Evolutionary conservation across 495 filamentous ascomycete species (phyloP).

Genomic region (Penicillium silybi): DNA sequence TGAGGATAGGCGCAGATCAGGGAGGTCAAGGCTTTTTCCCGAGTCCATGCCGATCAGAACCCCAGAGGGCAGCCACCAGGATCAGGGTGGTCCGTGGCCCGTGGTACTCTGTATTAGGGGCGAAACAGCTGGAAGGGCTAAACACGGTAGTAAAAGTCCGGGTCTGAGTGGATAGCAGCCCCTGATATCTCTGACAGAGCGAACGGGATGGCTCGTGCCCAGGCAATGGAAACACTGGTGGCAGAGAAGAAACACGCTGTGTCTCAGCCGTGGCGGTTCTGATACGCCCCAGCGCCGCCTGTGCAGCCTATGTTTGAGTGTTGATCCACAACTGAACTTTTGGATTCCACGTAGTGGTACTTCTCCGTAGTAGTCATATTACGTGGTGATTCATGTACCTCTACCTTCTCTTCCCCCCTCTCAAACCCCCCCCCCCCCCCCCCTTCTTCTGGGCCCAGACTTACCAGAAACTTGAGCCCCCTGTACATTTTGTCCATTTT

Average conservation of each 20-base stretch:
- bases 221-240: neutral
- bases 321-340: slow-evolving; percentile 8
- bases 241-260: slow-evolving; percentile 31
- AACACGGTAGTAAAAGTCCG: neutral
- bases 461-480: neutral
- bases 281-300: slow-evolving; percentile 12
- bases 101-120: neutral
- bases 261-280: slow-evolving; percentile 34
- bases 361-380: neutral
- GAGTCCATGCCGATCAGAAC: neutral
- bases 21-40: neutral
- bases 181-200: neutral
- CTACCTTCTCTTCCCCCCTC: slow-evolving; percentile 11
- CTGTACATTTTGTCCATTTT: neutral
- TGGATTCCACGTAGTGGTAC: slow-evolving; percentile 12
- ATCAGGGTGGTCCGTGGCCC: neutral
- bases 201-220: neutral
- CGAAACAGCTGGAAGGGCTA: neutral
- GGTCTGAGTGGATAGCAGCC: neutral
- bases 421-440: slow-evolving; percentile 5
- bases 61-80: neutral
- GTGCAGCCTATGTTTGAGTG: slow-evolving; percentile 10
- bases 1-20: neutral
- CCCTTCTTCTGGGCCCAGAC: slow-evolving; percentile 15
- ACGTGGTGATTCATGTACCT: neutral